Evolutionary conservation across 1,284 basidiomycete genomes (phyloP).

Genomic region (Cryptococcus floricola): DNA sequence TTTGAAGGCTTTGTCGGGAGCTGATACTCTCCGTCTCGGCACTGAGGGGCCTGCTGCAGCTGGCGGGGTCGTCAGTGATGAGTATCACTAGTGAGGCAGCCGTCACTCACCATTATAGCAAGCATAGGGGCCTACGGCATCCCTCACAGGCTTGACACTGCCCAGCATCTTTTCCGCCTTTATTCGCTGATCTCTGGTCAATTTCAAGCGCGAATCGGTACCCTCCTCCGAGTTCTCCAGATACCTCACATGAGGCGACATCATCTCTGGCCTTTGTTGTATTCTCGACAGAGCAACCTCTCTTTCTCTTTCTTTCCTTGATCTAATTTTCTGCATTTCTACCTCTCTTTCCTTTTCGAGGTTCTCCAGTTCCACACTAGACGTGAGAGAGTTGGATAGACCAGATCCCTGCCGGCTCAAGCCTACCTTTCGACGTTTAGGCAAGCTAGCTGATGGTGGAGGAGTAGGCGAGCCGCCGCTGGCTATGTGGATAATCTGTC

Average conservation of each 20-base stretch:
- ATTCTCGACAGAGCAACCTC: background rate
- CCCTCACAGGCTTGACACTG: constrained; percentile 23
- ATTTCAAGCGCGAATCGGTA: constrained; percentile 13
- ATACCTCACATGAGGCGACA: constrained; percentile 7
- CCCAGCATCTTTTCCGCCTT: constrained; percentile 29
- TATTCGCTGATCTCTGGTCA: constrained; percentile 19
- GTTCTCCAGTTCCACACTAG: background rate
- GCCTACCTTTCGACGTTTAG: background rate
- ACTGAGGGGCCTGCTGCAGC: constrained; percentile 6
- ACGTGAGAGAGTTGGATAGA: background rate
- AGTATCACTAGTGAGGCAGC: background rate
- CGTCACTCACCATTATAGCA: constrained; percentile 29
- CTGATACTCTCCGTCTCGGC: constrained; percentile 1
- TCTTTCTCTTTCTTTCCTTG: background rate
- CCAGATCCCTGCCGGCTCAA: background rate
- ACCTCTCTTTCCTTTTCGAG: background rate
- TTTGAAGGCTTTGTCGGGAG: constrained; percentile 7
- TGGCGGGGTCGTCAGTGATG: background rate
- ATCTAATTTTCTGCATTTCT: background rate
- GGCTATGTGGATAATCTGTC: background rate
- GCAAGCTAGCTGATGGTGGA: background rate
- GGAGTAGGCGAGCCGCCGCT: background rate
- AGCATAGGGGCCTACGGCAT: constrained; percentile 19
- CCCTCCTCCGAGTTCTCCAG: constrained; percentile 16
- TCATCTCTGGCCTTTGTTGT: constrained; percentile 1